Conservation (phyloP, 192 early-diverging fungal species). For the Diversispora eburnea region DNA sequence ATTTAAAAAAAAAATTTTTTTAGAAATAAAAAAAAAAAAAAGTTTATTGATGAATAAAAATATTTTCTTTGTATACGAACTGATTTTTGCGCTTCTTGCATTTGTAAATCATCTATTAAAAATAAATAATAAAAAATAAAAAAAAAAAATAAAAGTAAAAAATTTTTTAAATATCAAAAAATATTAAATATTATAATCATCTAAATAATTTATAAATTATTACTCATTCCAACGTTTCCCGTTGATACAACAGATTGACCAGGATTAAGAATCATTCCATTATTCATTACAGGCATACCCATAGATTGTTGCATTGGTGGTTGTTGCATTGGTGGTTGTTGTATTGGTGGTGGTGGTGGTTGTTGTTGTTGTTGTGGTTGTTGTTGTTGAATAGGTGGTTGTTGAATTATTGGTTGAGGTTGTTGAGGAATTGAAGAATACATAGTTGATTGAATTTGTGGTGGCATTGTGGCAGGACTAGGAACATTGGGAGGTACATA, state of each 20-base stretch:
- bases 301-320: slow-evolving; percentile 14
- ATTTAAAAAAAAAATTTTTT: not conserved
- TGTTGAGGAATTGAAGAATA: slow-evolving; percentile 16
- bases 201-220: not conserved
- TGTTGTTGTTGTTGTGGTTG: slow-evolving; percentile 29
- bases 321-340: slow-evolving; percentile 15
- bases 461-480: slow-evolving; percentile 18
- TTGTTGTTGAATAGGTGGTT: slow-evolving; percentile 26
- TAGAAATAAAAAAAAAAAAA: not conserved
- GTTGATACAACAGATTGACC: not conserved
- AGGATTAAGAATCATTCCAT: not conserved
- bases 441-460: slow-evolving; percentile 29
- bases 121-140: not conserved
- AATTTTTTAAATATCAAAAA: no score
- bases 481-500: slow-evolving; percentile 33
- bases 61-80: not conserved
- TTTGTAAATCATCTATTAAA: slow-evolving; percentile 8
- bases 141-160: not conserved
- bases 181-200: not conserved
- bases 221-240: slow-evolving; percentile 4
- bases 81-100: slow-evolving; percentile 6
- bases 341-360: slow-evolving; percentile 22
- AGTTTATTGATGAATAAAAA: not conserved
- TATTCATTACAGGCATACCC: slow-evolving; percentile 2
- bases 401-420: slow-evolving; percentile 30